Conservation (phyloP, 768 basidiomycete genomes). For the Lanmaoa rubissima region DNA sequence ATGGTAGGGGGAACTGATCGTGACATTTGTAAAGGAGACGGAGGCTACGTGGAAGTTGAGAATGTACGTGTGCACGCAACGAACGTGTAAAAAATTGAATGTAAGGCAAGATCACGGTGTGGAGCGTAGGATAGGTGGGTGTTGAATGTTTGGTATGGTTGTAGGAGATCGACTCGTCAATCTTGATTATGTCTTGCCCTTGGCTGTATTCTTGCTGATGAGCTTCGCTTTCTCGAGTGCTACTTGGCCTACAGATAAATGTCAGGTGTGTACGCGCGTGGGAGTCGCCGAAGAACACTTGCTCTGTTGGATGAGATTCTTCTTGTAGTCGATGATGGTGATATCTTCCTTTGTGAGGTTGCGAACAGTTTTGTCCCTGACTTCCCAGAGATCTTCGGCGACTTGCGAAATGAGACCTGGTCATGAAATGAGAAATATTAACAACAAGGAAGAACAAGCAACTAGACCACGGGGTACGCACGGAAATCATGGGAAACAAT, state of each 20-base stretch:
- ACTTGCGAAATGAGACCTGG: conserved; percentile 94
- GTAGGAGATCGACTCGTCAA: background rate
- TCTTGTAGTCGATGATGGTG: conserved; percentile 92
- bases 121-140: conserved; percentile 8
- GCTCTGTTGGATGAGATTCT: conserved; percentile 78
- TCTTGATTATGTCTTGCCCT: conserved; percentile 56
- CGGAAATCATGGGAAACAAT: conserved; percentile 99
- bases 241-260: conserved; percentile 54
- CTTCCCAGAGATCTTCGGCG: conserved; percentile 99
- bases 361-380: conserved; percentile 88
- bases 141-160: conserved; percentile 1
- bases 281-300: conserved; percentile 26
- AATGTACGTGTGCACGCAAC: conserved; percentile 12
- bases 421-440: conserved; percentile 11
- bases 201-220: conserved; percentile 79
- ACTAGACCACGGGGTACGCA: conserved; percentile 39
- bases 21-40: conserved; percentile 17
- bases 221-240: conserved; percentile 93
- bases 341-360: conserved; percentile 92
- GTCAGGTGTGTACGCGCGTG: background rate
- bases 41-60: conserved; percentile 13
- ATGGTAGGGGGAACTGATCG: conserved; percentile 3
- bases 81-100: conserved; percentile 15
- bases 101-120: conserved; percentile 6
- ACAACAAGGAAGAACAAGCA: conserved; percentile 1